A percentile compares a stretch with the other conserved stretches of the same genome.
Conservation (phyloP, 805 yeast genomes). For the Candida chauliodis region DNA sequence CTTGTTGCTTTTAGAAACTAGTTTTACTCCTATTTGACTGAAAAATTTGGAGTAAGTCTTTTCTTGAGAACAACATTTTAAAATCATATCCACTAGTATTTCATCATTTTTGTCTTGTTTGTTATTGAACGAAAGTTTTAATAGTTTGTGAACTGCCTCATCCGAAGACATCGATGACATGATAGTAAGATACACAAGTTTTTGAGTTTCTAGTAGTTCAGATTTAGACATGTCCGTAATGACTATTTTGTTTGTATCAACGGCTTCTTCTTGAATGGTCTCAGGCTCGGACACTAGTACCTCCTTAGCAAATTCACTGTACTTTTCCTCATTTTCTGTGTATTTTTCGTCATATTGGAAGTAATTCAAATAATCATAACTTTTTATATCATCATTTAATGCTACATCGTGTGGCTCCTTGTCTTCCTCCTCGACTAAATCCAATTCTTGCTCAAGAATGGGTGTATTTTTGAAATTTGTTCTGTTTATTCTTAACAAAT, state of each 20-base stretch:
- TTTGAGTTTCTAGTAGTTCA: conserved; percentile 61
- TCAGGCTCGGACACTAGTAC: conserved; percentile 51
- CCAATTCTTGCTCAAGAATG: conserved; percentile 45
- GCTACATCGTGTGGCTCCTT: conserved; percentile 52
- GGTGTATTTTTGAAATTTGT: conserved; percentile 35
- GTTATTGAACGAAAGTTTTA: conserved; percentile 39
- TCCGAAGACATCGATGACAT: conserved; percentile 90
- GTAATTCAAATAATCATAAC: conserved; percentile 45
- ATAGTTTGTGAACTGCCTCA: conserved; percentile 86
- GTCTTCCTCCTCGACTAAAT: conserved; percentile 64
- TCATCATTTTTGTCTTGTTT: conserved; percentile 42
- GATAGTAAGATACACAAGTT: conserved; percentile 72
- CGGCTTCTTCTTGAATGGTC: conserved; percentile 9
- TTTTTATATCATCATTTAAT: conserved; percentile 47
- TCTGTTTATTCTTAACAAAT: conserved; percentile 48
- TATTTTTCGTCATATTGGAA: conserved; percentile 52
- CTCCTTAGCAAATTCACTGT: conserved; percentile 39
- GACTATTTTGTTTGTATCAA: conserved; percentile 6
- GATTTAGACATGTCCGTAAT: conserved; percentile 70
- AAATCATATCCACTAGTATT: conserved; percentile 65
- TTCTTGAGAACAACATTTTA: conserved; percentile 82
- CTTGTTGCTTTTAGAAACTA: conserved; percentile 45
- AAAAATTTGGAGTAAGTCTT: conserved; percentile 81
- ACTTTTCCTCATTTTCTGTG: conserved; percentile 47
- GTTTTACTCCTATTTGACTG: conserved; percentile 70